A percentile compares a stretch with the other conserved stretches of the same genome.
phyloP scores from a whole-genome alignment of 1,139 yeast genomes.

The Blastobotrys ciferrii region DNA sequence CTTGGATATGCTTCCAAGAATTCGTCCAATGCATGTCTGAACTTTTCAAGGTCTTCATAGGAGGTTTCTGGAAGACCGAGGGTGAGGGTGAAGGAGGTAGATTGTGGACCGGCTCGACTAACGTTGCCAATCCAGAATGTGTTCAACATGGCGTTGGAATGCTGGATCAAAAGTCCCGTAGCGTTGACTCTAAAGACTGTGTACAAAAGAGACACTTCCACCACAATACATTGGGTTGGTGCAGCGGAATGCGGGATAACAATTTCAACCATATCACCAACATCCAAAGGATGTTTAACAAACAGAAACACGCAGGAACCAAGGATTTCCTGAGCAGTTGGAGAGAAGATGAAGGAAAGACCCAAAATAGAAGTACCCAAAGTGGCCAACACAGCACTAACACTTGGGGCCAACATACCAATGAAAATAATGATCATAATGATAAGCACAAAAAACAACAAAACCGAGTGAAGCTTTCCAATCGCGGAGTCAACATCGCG shows the following conservation, averaged over 20 bases:
- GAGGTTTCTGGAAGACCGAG: slow-evolving; percentile 42
- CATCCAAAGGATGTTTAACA: slow-evolving; percentile 45
- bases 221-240: slow-evolving; percentile 30
- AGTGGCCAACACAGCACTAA: slow-evolving; percentile 42
- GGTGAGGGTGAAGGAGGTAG: slow-evolving; percentile 28
- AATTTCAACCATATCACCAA: slow-evolving; percentile 42
- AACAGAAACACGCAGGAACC: slow-evolving; percentile 43
- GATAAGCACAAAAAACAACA: slow-evolving; percentile 37
- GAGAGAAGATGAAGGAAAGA: slow-evolving; percentile 41
- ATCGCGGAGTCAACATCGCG: slow-evolving; percentile 44
- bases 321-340: slow-evolving; percentile 42
- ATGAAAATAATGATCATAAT: slow-evolving; percentile 40
- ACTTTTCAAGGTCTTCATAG: slow-evolving; percentile 36
- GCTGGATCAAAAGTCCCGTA: slow-evolving; percentile 38
- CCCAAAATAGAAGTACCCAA: slow-evolving; percentile 43
- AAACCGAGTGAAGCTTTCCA: slow-evolving; percentile 39
- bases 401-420: slow-evolving; percentile 44
- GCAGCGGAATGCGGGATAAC: slow-evolving; percentile 23
- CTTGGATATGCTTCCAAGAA: slow-evolving; percentile 38
- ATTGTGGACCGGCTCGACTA: slow-evolving; percentile 39
- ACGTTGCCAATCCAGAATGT: slow-evolving; percentile 42
- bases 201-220: slow-evolving; percentile 39
- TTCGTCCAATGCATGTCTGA: slow-evolving; percentile 32
- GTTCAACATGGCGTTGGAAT: slow-evolving; percentile 40
- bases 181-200: slow-evolving; percentile 37